Conservation (phyloP, 805 yeast genomes). For the Hanseniaspora taiwanica region DNA sequence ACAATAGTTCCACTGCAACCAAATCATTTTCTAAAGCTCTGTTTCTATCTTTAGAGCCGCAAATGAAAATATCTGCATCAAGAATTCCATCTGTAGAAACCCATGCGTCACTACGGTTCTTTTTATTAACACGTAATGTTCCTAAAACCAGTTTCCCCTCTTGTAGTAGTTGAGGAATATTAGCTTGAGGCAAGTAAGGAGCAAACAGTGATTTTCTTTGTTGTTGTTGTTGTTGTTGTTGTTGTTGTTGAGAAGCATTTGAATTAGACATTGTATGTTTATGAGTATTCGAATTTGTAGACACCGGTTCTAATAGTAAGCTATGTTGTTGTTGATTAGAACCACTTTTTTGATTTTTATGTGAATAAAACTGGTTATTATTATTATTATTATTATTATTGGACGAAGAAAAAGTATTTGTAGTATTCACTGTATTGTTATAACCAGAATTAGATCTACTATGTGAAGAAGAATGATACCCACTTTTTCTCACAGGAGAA, state of each 20-base stretch:
- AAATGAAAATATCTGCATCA: conserved; percentile 93
- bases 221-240: conserved; percentile 30
- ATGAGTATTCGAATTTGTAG: conserved; percentile 63
- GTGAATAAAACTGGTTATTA: conserved; percentile 5
- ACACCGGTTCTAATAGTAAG: conserved; percentile 24
- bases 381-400: conserved; percentile 27
- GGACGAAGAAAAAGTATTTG: conserved; percentile 52
- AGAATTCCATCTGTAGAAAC: conserved; percentile 93
- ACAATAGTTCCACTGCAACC: conserved; percentile 88
- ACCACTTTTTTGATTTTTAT: conserved; percentile 24
- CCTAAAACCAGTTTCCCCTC: conserved; percentile 93
- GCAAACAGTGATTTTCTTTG: conserved; percentile 77
- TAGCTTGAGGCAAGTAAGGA: conserved; percentile 88
- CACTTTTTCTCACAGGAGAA: conserved; percentile 17
- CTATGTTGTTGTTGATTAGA: conserved; percentile 6
- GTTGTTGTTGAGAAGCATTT: conserved; percentile 19
- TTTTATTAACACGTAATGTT: conserved; percentile 83
- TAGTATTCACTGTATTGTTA: too few relatives aligned
- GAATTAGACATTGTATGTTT: conserved; percentile 52
- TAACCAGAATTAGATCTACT: conserved; percentile 30
- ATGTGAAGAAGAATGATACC: conserved; percentile 30
- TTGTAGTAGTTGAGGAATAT: conserved; percentile 74
- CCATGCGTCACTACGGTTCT: conserved; percentile 94
- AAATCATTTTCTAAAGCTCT: conserved; percentile 94
- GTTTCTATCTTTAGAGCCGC: conserved; percentile 97